phyloP scores from a whole-genome alignment of 2,329 filamentous ascomycete genomes.

The Nemania abortiva region DNA sequence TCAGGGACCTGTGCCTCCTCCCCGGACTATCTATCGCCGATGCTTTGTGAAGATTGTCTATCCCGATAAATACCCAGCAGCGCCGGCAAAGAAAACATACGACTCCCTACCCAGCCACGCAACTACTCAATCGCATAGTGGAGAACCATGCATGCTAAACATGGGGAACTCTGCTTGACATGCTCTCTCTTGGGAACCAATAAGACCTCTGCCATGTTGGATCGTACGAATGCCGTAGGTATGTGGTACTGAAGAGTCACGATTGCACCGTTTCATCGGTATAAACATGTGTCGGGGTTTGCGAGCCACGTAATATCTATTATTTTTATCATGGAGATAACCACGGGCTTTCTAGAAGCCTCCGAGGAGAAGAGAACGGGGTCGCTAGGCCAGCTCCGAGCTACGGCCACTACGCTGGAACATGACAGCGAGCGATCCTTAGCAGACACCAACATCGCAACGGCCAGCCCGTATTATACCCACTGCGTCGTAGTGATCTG shows the following conservation, averaged over 20 bases:
- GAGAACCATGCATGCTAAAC: background rate
- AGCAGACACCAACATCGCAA: conserved; percentile 6
- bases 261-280: background rate
- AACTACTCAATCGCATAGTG: background rate
- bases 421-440: background rate
- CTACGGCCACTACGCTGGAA: conserved; percentile 28
- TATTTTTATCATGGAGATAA: conserved; percentile 11
- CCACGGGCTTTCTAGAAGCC: background rate
- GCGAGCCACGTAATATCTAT: conserved; percentile 10
- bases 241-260: background rate
- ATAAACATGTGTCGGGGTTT: background rate
- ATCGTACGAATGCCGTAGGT: conserved; percentile 5
- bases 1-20: background rate
- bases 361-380: conserved; percentile 21
- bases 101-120: background rate
- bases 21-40: background rate
- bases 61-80: background rate
- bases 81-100: background rate
- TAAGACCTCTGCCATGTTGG: background rate
- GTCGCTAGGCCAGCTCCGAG: conserved; percentile 24
- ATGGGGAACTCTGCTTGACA: background rate
- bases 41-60: background rate
- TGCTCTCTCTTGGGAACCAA: background rate
- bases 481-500: background rate
- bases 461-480: background rate